These are phyloP conservation scores for Trifolium pratense DNA, from an alignment of 306 rosid genomes.

Conservation along the genomic window DNA sequence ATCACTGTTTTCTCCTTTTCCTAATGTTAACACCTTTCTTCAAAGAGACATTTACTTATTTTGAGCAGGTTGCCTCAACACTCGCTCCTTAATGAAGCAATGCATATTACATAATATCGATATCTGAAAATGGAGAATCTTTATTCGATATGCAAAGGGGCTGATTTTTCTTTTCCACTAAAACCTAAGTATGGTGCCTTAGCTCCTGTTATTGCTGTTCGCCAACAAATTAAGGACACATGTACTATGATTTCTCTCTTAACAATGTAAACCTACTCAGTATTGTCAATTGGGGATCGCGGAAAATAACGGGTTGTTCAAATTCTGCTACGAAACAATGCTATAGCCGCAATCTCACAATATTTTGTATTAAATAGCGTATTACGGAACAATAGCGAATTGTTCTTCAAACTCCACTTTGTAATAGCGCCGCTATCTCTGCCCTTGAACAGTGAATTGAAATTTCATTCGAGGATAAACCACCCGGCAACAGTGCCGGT, in stretches of 20 bases:
- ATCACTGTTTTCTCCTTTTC: background rate
- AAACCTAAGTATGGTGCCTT: background rate
- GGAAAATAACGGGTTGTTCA: no score
- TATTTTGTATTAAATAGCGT: no score
- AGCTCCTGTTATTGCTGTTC: background rate
- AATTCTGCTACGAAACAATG: no score
- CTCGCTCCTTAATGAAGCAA: conserved; percentile 1
- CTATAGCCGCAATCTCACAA: no score
- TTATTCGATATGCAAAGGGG: conserved; percentile 3
- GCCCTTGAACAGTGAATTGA: background rate
- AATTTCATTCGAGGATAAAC: background rate
- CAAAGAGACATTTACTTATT: background rate
- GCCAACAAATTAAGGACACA: background rate
- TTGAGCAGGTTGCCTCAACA: background rate
- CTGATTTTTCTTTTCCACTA: conserved; percentile 17
- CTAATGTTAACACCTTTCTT: background rate
- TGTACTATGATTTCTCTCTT: background rate
- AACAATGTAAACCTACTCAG: background rate
- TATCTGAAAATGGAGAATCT: conserved; percentile 11
- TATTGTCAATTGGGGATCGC: no score
- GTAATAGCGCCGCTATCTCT: background rate
- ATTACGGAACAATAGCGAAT: no score
- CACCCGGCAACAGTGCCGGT: background rate
- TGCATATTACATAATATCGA: conserved; percentile 6
- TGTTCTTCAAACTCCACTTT: no score